Base-by-base conservation (phyloP, 306 rosid species). In the Prunus armeniaca region DNA sequence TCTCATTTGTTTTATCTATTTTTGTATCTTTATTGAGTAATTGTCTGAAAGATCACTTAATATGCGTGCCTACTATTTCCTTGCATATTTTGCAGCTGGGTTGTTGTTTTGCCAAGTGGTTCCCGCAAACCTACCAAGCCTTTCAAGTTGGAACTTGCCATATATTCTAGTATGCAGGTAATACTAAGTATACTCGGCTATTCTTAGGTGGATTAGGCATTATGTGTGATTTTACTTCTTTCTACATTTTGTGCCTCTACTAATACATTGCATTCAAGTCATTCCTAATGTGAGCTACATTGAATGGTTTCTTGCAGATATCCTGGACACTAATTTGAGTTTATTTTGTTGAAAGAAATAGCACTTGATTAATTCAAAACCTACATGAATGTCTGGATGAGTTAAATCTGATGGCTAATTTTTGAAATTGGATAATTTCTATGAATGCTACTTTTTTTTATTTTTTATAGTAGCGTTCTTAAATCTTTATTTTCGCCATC, bases 101-200 rank as follows among this genome's bases (percentile, higher is more conserved):
- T 74, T 80, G 98, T 87, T 67, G 76, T 96, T 79, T 80, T 91
- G 83, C 99, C 99, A 50, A 84, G 83, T 74, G 96, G 98, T 73
- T 82, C 90, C 32, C 93, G 91, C 20, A 86, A 75, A 46, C 87
- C 83, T 63, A 72, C 88, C 19, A 78, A 52, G 83, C 99, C 99
- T 81, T 89, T 56, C 88, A 96, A 93, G 94, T 82, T 96, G 93
- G 98, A 96, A 91, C 98, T 96, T 84, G 99, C 93, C 20, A 77
- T 91, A 17, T 96, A 96, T 85, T 61, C 88, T 72, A 80, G 80
- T 80, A 20, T 91, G 79, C 99, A 96, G 99, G 99, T 93, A 91
- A 71, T 64, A 38, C 20, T 34, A 25, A 43, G 17, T 67, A 30
- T 72, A 19, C 34, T 22, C 41, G 71, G 28, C 17, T 50, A 73